phyloP scores from a whole-genome alignment of 805 yeast genomes.

The Suhomyces kilbournensis region DNA sequence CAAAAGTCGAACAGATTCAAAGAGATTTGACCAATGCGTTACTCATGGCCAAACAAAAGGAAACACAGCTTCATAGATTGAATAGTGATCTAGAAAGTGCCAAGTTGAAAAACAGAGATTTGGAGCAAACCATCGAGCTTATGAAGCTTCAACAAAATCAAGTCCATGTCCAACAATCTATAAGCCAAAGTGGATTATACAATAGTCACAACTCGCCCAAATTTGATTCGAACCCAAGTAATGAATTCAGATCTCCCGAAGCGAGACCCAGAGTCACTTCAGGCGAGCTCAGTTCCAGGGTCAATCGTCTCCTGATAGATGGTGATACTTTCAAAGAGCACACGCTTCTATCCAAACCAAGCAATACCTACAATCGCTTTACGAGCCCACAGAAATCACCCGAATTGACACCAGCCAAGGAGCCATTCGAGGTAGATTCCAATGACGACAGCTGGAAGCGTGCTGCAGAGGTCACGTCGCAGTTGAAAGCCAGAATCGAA shows the following conservation, averaged over 20 bases:
- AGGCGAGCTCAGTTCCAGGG: constrained; percentile 39
- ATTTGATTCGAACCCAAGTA: constrained; percentile 7
- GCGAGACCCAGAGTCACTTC: constrained; percentile 22
- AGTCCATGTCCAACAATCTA: constrained; percentile 14
- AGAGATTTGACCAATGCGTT: constrained; percentile 51
- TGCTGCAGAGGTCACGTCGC: constrained; percentile 86
- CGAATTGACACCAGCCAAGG: constrained; percentile 16
- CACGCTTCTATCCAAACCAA: constrained; percentile 8
- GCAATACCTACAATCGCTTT: constrained; percentile 19
- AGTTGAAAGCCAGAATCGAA: constrained; percentile 81
- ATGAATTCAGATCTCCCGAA: constrained; percentile 9
- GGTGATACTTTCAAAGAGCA: constrained; percentile 10
- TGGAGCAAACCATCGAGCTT: constrained; percentile 46
- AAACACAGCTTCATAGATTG: constrained; percentile 61
- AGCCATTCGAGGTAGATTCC: constrained; percentile 34
- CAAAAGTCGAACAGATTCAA: constrained; percentile 39
- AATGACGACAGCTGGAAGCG: constrained; percentile 78
- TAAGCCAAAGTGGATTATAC: constrained; percentile 2
- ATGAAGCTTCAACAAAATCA: constrained; percentile 29
- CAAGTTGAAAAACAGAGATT: constrained; percentile 47
- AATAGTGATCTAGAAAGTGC: constrained; percentile 61
- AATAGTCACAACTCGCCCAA: not conserved
- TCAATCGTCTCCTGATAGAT: constrained; percentile 34
- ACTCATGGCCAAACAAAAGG: constrained; percentile 60
- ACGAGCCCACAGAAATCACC: constrained; percentile 17